Percentiles rank a stretch among this genome's conserved stretches.
These are phyloP conservation scores for Neurospora sp. DNA, from an alignment of 495 filamentous ascomycete species.

Conservation along the genomic window DNA sequence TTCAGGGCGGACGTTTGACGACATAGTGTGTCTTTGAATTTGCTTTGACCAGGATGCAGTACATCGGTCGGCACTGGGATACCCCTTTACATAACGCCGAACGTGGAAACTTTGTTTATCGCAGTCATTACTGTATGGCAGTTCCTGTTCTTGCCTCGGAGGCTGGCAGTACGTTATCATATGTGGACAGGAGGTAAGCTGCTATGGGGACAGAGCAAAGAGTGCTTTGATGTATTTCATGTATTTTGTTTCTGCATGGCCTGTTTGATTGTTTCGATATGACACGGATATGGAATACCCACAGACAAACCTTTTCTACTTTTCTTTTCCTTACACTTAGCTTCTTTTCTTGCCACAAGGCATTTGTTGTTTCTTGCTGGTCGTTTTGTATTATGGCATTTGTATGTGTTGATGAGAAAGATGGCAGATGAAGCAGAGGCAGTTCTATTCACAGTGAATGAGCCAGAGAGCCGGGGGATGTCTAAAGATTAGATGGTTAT, in stretches of 20 bases:
- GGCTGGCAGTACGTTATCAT: not conserved
- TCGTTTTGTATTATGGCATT: not conserved
- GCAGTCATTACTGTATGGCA: not conserved
- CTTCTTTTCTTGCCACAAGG: constrained; percentile 3
- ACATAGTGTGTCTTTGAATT: not conserved
- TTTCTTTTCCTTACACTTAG: not conserved
- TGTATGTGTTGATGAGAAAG: not conserved
- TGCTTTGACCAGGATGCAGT: not conserved
- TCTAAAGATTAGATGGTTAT: not conserved
- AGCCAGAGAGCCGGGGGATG: not conserved
- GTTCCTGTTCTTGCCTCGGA: not conserved
- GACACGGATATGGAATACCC: constrained; percentile 17
- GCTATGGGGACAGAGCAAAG: not conserved
- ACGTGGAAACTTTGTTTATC: not conserved
- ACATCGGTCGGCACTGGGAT: not conserved
- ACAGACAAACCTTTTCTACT: not conserved
- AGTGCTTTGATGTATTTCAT: constrained; percentile 2
- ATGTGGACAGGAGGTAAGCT: not conserved
- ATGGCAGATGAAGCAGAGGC: not conserved
- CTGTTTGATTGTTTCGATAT: constrained; percentile 5
- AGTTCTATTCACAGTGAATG: not conserved
- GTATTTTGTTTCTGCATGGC: constrained; percentile 11
- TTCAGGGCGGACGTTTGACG: not conserved
- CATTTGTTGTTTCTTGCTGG: not conserved
- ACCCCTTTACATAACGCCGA: not conserved